Conservation (phyloP, 768 basidiomycete species). For the Suillus ampliporus region DNA sequence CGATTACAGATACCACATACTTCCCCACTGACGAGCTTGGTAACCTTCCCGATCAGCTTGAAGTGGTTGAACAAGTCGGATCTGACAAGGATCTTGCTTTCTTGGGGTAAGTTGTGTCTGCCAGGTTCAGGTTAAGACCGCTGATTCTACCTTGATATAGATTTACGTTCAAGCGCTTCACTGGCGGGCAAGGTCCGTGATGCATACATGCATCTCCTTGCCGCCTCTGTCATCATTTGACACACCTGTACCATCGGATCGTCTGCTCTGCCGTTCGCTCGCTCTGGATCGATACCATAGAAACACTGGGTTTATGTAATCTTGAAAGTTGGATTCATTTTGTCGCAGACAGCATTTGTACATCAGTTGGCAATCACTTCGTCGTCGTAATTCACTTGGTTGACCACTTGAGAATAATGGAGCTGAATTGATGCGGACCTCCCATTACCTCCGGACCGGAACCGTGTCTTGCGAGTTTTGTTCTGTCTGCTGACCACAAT, state of each 20-base stretch:
- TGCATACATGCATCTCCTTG: neutral
- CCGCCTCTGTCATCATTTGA: constrained; percentile 12
- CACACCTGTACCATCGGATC: constrained; percentile 4
- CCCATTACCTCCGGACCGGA: constrained; percentile 4
- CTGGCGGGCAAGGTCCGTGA: constrained; percentile 15
- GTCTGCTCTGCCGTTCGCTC: neutral
- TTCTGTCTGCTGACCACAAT: neutral
- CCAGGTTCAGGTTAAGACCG: constrained; percentile 1
- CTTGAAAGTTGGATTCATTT: constrained; percentile 20
- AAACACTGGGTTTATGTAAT: constrained; percentile 31
- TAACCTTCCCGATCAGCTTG: constrained; percentile 65
- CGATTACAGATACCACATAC: constrained; percentile 93
- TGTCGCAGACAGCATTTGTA: constrained; percentile 25
- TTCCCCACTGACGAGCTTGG: constrained; percentile 95
- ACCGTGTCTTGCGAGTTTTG: neutral
- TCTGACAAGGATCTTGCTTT: constrained; percentile 74
- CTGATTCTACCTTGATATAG: constrained; percentile 42
- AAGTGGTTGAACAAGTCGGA: constrained; percentile 63
- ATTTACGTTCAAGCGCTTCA: constrained; percentile 86
- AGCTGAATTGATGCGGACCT: neutral
- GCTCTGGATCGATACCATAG: constrained; percentile 33
- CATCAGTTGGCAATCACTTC: constrained; percentile 14
- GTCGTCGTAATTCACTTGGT: neutral
- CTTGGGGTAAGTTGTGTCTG: constrained; percentile 52
- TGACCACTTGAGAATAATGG: neutral